A percentile compares a stretch with the other conserved stretches of the same genome.
Conservation (phyloP, 2,329 filamentous ascomycete genomes). For the Ophioceras dolichostomum region DNA sequence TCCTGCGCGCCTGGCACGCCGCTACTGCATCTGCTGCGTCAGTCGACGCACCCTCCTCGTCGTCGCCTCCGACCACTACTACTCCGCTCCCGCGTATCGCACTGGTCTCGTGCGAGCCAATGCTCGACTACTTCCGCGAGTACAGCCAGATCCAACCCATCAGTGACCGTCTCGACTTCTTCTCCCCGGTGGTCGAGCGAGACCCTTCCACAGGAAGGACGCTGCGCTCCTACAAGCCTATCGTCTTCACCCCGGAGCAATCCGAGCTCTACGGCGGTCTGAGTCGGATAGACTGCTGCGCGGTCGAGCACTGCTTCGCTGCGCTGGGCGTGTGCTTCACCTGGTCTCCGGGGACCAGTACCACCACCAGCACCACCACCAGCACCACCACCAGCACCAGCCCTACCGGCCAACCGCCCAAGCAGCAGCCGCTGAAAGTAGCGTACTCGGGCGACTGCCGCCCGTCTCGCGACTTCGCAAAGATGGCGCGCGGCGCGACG, state of each 20-base stretch:
- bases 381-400: no score
- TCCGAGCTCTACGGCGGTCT: conserved; percentile 43
- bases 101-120: conserved; percentile 57
- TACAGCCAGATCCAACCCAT: conserved; percentile 68
- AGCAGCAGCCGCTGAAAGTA: conserved; percentile 49
- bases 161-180: conserved; percentile 41
- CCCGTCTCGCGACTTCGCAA: conserved; percentile 57
- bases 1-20: conserved; percentile 75
- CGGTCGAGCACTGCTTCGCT: conserved; percentile 67
- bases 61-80: conserved; percentile 15
- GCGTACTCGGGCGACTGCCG: conserved; percentile 93
- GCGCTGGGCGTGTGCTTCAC: conserved; percentile 68
- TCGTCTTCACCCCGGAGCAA: conserved; percentile 20
- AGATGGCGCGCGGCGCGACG: conserved; percentile 62
- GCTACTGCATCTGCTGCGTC: conserved; percentile 24
- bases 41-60: conserved; percentile 25
- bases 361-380: no score
- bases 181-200: conserved; percentile 7
- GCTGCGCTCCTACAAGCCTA: conserved; percentile 10
- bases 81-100: conserved; percentile 31
- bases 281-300: conserved; percentile 50
- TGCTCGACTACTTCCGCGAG: conserved; percentile 68
- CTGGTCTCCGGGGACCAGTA: conserved; percentile 35
- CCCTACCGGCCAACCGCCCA: not conserved
- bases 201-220: no score